A percentile compares a stretch with the other conserved stretches of the same genome.
Conservation (phyloP, 108 stramenopile genomes). For the Poteriospumella lacustris region DNA sequence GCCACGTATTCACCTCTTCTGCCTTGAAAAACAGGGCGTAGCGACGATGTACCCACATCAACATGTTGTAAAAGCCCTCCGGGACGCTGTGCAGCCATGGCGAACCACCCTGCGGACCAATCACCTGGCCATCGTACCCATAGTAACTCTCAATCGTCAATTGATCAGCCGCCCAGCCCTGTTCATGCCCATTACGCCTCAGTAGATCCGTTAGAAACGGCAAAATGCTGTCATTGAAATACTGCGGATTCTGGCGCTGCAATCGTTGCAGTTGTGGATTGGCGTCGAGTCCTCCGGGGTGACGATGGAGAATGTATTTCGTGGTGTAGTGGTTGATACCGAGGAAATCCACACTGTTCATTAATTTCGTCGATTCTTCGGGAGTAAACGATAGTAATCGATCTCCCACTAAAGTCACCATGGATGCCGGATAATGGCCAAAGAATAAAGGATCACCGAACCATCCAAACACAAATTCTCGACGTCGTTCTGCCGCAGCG, state of each 20-base stretch:
- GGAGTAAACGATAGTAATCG: constrained; percentile 67
- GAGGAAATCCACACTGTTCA: constrained; percentile 72
- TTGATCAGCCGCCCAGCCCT: neutral
- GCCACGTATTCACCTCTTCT: too few species aligned
- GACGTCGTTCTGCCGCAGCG: neutral
- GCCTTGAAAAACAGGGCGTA: constrained; percentile 30
- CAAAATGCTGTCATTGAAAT: constrained; percentile 61
- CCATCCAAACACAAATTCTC: constrained; percentile 25
- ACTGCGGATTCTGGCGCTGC: constrained; percentile 58
- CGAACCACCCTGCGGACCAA: constrained; percentile 43
- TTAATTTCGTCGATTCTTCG: constrained; percentile 51
- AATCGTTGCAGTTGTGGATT: constrained; percentile 54
- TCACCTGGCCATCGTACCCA: constrained; percentile 9
- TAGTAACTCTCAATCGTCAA: constrained; percentile 27
- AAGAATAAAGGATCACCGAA: constrained; percentile 45
- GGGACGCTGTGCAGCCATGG: constrained; percentile 47
- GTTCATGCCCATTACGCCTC: neutral
- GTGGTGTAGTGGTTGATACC: constrained; percentile 79
- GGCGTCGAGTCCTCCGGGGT: neutral
- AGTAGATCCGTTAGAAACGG: constrained; percentile 66
- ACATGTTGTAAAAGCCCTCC: constrained; percentile 41
- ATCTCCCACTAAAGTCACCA: constrained; percentile 59
- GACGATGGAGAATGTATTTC: neutral
- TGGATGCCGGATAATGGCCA: constrained; percentile 75
- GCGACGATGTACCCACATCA: constrained; percentile 44